Evolutionary conservation across 2,329 filamentous ascomycete genomes (phyloP), one percentile per base, ranked within the genome.

Genomic region (Diplodia corticola): DNA sequence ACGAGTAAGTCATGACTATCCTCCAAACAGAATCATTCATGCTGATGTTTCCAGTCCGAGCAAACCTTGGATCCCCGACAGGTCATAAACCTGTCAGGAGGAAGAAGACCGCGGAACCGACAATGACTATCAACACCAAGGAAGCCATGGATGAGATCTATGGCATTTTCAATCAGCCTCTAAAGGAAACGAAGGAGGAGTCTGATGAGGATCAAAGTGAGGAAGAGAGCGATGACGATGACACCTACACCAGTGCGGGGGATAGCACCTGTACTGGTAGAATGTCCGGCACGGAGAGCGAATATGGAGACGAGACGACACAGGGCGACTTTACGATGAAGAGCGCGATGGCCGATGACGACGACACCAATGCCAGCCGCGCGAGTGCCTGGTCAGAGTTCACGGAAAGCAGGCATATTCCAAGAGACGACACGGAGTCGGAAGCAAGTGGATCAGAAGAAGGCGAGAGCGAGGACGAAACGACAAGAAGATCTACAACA

Each of bases 121-220:
- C 95, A 1, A 97, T 99, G 93, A 99, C 95, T 0, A 87, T 99
- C 70, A 93, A 98, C 75, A 99, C 95, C 13, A 91, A 88, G 72
- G 94, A 95, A 70, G 95, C 95, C 4, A 97, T 94, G 69, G 93
- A 98, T 71, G 95, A 99, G 71, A 97, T 99, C 63, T 98, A 98
- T 73, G 93, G 93, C 67, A 92, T 99, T 55, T 99, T 98, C 80
- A 98, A 95, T 73, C 91, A 95, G 67, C 94, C 95, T 1, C 77
- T 94, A 40, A 84, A 85, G 68, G 80, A 81, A 2, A 72, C 70
- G 37, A 78, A 79, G 20, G 76, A 80, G 1, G 79, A 80, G 35
- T 75, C 79, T 46, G 76, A 79, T 0, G 85, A 83, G 26, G 83
- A 83, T 2, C 88, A 92, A 15, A 88, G 89, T 66, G 88, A 90